These are phyloP conservation scores for Purshia tridentata DNA, from an alignment of 306 rosid species.

Conservation along the genomic window DNA sequence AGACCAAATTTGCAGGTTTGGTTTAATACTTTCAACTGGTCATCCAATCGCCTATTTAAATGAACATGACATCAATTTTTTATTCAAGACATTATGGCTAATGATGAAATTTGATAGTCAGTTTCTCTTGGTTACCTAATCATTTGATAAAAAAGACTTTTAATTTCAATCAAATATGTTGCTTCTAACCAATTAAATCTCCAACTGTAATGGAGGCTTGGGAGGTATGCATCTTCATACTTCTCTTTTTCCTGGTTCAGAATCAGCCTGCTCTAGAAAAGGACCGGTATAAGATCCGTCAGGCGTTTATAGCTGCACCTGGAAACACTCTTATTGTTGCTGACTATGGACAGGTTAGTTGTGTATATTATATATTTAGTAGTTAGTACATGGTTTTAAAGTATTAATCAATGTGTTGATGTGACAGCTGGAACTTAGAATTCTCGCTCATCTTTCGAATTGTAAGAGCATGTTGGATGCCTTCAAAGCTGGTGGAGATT, in stretches of 20 bases:
- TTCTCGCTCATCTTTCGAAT: slow-evolving; percentile 91
- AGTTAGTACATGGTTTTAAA: slow-evolving; percentile 19
- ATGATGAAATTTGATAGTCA: slow-evolving; percentile 12
- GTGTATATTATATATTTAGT: slow-evolving; percentile 23
- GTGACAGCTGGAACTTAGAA: slow-evolving; percentile 91
- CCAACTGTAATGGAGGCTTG: slow-evolving; percentile 18
- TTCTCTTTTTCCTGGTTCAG: slow-evolving; percentile 41
- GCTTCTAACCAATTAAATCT: not conserved
- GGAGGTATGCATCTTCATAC: not conserved
- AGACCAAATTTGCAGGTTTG: slow-evolving; percentile 94
- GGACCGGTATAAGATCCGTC: slow-evolving; percentile 94
- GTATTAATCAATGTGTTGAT: slow-evolving; percentile 34
- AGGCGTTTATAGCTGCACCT: slow-evolving; percentile 89
- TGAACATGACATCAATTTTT: not conserved
- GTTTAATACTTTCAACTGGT: not conserved
- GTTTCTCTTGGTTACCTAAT: slow-evolving; percentile 8
- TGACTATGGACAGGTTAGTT: slow-evolving; percentile 90
- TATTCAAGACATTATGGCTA: not conserved
- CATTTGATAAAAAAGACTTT: not conserved
- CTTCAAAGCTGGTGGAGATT: slow-evolving; percentile 95
- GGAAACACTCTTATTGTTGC: slow-evolving; percentile 95
- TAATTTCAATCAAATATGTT: not conserved
- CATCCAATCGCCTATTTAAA: not conserved
- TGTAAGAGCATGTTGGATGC: slow-evolving; percentile 97
- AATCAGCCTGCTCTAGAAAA: slow-evolving; percentile 98